Conservation (phyloP, 257 asterid genomes). For the Parsonsia alboflavescens region DNA sequence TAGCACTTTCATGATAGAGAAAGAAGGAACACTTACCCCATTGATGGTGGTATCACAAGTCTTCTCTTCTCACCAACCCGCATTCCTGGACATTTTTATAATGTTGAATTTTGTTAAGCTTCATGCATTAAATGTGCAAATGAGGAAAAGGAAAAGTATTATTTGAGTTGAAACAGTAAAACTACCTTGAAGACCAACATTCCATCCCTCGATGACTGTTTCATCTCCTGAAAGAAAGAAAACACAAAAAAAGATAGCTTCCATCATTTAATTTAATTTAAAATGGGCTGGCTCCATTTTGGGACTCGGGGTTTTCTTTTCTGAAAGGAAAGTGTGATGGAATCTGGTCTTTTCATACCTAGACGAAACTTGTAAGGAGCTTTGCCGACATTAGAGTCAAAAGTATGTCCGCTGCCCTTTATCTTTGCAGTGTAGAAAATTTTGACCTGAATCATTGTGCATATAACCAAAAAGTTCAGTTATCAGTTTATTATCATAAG, state of each 20-base stretch:
- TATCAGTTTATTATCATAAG: not conserved
- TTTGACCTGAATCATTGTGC: conserved; percentile 51
- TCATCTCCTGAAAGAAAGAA: conserved; percentile 49
- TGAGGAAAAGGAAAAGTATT: not conserved
- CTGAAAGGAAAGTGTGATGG: not conserved
- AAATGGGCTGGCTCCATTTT: not conserved
- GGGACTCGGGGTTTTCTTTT: not conserved
- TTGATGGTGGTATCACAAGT: conserved; percentile 66
- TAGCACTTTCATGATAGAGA: not conserved
- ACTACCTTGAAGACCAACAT: conserved; percentile 66
- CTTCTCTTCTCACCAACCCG: conserved; percentile 82
- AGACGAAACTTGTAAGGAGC: conserved; percentile 48
- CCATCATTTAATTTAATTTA: not conserved
- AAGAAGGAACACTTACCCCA: conserved; percentile 53
- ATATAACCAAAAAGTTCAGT: conserved; percentile 2
- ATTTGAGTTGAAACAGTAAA: not conserved
- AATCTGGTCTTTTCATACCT: conserved; percentile 37
- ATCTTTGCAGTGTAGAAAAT: conserved; percentile 54
- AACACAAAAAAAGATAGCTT: conserved; percentile 13
- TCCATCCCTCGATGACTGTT: conserved; percentile 60
- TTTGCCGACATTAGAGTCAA: conserved; percentile 50
- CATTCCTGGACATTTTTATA: conserved; percentile 55
- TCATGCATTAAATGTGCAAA: conserved; percentile 3
- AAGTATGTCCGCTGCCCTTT: conserved; percentile 54
- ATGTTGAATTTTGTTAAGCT: conserved; percentile 5